phyloP scores from a whole-genome alignment of 352 stramenopile genomes.

The Phytophthora melonis region DNA sequence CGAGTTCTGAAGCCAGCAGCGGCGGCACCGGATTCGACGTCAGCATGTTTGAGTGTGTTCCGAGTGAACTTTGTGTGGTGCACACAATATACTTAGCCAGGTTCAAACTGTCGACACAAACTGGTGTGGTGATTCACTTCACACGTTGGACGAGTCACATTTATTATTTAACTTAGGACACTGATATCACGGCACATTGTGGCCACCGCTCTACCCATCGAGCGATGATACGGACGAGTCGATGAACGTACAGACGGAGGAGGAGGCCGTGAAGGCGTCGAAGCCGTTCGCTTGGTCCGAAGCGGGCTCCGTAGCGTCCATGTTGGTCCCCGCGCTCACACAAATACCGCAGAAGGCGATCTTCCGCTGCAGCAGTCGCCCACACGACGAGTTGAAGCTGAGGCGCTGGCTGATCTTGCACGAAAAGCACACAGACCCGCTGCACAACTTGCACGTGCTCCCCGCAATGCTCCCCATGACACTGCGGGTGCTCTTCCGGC shows the following conservation, averaged over 20 bases:
- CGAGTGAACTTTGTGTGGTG: too few species aligned
- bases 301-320: conserved; percentile 34
- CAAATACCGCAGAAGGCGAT: conserved; percentile 48
- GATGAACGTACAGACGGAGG: conserved; percentile 12
- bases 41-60: too few species aligned
- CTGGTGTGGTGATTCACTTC: too few species aligned
- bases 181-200: not conserved
- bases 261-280: conserved; percentile 21
- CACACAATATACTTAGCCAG: too few species aligned
- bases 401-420: conserved; percentile 50
- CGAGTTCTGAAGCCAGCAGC: too few species aligned
- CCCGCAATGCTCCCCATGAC: conserved; percentile 31
- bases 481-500: conserved; percentile 32
- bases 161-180: not conserved
- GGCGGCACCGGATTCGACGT: too few species aligned
- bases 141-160: not conserved
- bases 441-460: conserved; percentile 36
- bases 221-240: conserved; percentile 13
- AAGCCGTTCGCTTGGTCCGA: conserved; percentile 26
- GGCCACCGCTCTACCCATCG: conserved; percentile 7
- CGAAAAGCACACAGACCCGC: conserved; percentile 38
- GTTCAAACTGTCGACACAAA: too few species aligned
- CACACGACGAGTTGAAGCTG: conserved; percentile 40
- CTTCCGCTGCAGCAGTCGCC: conserved; percentile 41
- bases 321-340: conserved; percentile 41